Evolutionary conservation across 371 early-diverging fungal species (phyloP).

Genomic region (Mucor sp.): DNA sequence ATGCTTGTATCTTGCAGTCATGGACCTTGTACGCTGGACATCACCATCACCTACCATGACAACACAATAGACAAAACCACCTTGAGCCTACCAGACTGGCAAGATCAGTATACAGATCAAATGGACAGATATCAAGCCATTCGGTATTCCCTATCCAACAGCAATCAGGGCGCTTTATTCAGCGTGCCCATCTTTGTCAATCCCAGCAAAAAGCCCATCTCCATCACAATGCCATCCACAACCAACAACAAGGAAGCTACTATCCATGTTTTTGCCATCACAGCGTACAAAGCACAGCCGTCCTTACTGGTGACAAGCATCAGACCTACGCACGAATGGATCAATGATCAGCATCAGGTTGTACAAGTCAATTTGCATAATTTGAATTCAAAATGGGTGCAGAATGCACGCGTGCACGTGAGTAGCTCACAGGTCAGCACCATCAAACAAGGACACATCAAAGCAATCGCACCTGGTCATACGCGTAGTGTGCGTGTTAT

Average conservation of each 20-base stretch:
- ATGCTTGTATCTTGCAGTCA: constrained; percentile 23
- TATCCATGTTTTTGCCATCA: constrained; percentile 14
- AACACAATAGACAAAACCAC: constrained; percentile 4
- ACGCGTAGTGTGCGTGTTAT: neutral
- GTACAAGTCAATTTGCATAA: constrained; percentile 20
- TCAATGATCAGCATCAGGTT: constrained; percentile 12
- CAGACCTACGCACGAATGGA: constrained; percentile 3
- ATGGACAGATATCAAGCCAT: constrained; percentile 17
- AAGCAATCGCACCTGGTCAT: constrained; percentile 22
- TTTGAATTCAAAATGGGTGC: constrained; percentile 8
- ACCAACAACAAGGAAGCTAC: constrained; percentile 1
- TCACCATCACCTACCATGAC: constrained; percentile 14
- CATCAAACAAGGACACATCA: neutral
- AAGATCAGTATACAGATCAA: constrained; percentile 6
- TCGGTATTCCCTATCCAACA: neutral
- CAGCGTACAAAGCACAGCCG: neutral
- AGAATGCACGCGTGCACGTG: constrained; percentile 4
- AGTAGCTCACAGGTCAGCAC: neutral
- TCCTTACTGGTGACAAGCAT: neutral
- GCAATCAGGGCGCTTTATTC: constrained; percentile 10
- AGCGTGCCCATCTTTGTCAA: constrained; percentile 14
- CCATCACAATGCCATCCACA: neutral
- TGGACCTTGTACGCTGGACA: constrained; percentile 10
- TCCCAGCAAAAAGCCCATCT: constrained; percentile 6
- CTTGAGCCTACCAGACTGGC: constrained; percentile 28